Evolutionary conservation across 495 filamentous ascomycete genomes (phyloP).

Genomic region (Trichoderma orchidacearum): DNA sequence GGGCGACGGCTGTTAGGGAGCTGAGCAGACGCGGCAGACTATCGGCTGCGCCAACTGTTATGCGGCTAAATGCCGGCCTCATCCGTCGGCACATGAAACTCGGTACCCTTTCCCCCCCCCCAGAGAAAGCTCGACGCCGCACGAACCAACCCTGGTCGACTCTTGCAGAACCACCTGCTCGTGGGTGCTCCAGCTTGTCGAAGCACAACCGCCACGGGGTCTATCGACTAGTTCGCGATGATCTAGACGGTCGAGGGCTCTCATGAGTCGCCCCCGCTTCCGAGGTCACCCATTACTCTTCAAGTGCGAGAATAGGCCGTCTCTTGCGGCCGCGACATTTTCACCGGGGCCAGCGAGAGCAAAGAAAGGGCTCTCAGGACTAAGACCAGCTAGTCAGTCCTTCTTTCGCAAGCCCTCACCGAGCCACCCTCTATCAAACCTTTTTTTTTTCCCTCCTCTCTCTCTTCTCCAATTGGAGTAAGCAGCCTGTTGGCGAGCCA

Average conservation of each 20-base stretch:
- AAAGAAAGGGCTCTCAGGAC: not conserved
- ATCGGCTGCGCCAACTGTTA: too few relatives aligned
- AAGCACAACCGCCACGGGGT: not conserved
- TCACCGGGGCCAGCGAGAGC: not conserved
- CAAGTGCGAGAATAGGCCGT: not conserved
- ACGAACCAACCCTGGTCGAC: not conserved
- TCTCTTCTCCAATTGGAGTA: not conserved
- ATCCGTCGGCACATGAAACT: not conserved
- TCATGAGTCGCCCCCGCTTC: slow-evolving; percentile 1
- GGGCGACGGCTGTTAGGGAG: too few relatives aligned
- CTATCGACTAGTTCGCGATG: not conserved
- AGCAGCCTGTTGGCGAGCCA: not conserved
- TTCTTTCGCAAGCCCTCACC: not conserved
- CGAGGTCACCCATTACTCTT: not conserved
- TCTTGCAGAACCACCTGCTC: not conserved
- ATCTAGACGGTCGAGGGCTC: not conserved
- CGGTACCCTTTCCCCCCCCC: not conserved
- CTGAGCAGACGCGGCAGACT: too few relatives aligned
- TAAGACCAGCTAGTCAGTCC: not conserved
- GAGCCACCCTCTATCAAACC: not conserved
- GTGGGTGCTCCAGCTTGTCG: not conserved
- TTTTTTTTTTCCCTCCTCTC: not conserved
- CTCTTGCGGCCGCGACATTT: not conserved
- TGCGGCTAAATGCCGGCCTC: not conserved
- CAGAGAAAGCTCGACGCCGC: not conserved